phyloP scores from a whole-genome alignment of 1,139 yeast genomes.

The Trichomonascaceae sp. region DNA sequence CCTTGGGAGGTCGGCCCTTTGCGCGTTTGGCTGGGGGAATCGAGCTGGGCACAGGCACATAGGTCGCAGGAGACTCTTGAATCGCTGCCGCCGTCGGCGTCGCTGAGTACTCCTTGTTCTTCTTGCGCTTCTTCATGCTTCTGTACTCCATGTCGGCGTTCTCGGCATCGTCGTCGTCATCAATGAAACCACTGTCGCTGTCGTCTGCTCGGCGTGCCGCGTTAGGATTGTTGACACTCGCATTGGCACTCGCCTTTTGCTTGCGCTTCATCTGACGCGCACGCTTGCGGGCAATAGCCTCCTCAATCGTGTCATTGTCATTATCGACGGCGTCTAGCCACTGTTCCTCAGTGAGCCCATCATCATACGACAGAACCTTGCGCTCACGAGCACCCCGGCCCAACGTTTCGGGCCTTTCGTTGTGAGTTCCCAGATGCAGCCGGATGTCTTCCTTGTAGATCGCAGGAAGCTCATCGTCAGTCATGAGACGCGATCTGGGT shows the following conservation, averaged over 20 bases:
- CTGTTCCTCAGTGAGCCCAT: slow-evolving; percentile 89
- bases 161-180: not conserved
- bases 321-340: slow-evolving; percentile 66
- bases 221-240: too few relatives aligned
- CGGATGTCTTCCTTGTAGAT: slow-evolving; percentile 67
- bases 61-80: slow-evolving; percentile 13
- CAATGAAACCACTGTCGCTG: too few relatives aligned
- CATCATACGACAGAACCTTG: slow-evolving; percentile 72
- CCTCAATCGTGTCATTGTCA: slow-evolving; percentile 58
- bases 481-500: slow-evolving; percentile 45
- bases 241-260: not conserved
- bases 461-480: slow-evolving; percentile 62
- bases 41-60: slow-evolving; percentile 4
- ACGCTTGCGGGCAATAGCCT: slow-evolving; percentile 54
- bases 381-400: slow-evolving; percentile 71
- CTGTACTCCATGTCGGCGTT: not conserved
- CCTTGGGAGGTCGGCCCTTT: slow-evolving; percentile 28
- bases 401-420: slow-evolving; percentile 38
- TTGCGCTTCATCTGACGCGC: slow-evolving; percentile 19
- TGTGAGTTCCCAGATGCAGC: slow-evolving; percentile 20
- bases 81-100: slow-evolving; percentile 1
- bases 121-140: not conserved
- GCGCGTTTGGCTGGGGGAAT: slow-evolving; percentile 19
- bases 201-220: not conserved
- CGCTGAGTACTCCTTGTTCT: not conserved